Conservation (phyloP, 768 basidiomycete species). For the Auricularia sp. region DNA sequence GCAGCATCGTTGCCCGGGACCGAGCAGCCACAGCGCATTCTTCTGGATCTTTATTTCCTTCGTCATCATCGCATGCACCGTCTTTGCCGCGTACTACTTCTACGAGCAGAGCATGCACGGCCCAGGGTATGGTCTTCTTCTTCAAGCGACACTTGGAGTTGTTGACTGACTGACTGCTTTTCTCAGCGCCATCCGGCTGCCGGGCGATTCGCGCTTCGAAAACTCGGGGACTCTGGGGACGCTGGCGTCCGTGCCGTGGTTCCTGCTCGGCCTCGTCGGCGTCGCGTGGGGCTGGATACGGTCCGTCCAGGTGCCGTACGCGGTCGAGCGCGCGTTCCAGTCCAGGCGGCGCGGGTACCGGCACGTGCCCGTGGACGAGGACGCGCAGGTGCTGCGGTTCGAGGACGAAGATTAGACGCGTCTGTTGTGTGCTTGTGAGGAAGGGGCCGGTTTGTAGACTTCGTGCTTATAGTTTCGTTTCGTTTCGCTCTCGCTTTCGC, state of each 20-base stretch:
- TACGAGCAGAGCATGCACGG: conserved; percentile 62
- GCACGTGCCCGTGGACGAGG: conserved; percentile 74
- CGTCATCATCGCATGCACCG: conserved; percentile 70
- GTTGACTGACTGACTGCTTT: conserved; percentile 6
- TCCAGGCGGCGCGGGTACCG: conserved; percentile 54
- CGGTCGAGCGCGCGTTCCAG: conserved; percentile 24
- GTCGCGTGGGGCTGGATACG: conserved; percentile 59
- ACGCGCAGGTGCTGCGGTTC: conserved; percentile 77
- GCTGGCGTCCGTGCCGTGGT: conserved; percentile 84
- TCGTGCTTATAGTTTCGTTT: too few relatives aligned
- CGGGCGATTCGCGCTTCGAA: conserved; percentile 36
- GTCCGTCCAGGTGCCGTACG: conserved; percentile 14
- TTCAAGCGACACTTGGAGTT: conserved; percentile 4
- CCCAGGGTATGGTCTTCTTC: conserved; percentile 49
- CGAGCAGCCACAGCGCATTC: conserved; percentile 57
- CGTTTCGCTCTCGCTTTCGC: too few relatives aligned
- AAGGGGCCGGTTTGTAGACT: too few relatives aligned
- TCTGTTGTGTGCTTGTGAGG: too few relatives aligned
- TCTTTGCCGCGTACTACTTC: conserved; percentile 72
- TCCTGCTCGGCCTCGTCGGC: conserved; percentile 66
- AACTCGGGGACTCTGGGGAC: conserved; percentile 53
- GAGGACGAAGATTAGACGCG: conserved; percentile 55
- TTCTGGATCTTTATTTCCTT: conserved; percentile 80
- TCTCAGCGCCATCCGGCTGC: conserved; percentile 65
- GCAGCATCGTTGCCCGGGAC: conserved; percentile 71